Conservation (phyloP, 306 rosid genomes). For the Styphnolobium japonicum region DNA sequence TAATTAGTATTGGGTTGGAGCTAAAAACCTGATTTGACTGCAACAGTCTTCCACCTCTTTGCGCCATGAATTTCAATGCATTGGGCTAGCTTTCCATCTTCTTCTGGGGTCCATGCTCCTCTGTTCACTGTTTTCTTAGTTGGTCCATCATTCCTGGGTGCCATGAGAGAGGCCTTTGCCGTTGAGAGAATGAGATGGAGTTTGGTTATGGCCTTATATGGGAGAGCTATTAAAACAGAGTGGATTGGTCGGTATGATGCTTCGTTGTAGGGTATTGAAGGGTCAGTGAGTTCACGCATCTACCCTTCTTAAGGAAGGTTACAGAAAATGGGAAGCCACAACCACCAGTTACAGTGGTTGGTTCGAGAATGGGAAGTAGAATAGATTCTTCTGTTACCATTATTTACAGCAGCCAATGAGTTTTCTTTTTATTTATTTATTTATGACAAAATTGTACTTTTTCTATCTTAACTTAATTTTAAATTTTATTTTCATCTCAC, state of each 20-base stretch:
- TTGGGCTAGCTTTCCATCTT: conserved; percentile 52
- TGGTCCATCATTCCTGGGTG: conserved; percentile 35
- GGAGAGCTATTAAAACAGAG: not conserved
- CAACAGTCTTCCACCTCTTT: conserved; percentile 53
- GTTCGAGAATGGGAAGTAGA: not conserved
- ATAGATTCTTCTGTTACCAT: not conserved
- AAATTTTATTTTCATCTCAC: too few relatives aligned
- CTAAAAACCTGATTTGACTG: conserved; percentile 44
- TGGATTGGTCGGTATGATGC: not conserved
- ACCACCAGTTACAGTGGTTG: not conserved
- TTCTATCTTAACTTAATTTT: too few relatives aligned
- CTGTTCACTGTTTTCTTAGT: conserved; percentile 36
- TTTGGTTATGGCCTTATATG: not conserved
- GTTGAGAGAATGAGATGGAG: not conserved
- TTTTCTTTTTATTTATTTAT: too few relatives aligned
- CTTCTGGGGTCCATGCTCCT: conserved; percentile 68
- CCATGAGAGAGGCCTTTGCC: conserved; percentile 26
- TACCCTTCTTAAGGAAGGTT: conserved; percentile 14
- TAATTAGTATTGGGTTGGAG: not conserved
- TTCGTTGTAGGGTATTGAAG: not conserved
- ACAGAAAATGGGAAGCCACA: not conserved
- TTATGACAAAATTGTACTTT: too few relatives aligned
- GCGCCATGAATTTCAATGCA: conserved; percentile 60
- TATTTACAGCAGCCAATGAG: too few relatives aligned
- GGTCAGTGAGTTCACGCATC: conserved; percentile 10